Conservation (phyloP, 192 early-diverging fungal genomes). For the Linnemannia zychae region DNA sequence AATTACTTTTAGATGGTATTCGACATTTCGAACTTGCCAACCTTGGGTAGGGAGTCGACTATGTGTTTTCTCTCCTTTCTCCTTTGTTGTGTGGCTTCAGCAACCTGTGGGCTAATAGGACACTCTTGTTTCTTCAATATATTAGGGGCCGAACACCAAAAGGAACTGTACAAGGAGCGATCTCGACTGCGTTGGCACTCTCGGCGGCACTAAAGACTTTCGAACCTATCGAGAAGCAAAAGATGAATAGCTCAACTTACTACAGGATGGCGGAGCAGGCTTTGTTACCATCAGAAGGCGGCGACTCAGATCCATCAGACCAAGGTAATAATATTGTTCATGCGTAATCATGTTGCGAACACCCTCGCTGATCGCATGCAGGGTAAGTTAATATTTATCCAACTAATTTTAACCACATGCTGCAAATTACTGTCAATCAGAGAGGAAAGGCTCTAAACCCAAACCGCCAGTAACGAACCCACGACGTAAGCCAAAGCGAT, state of each 20-base stretch:
- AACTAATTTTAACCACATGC: neutral
- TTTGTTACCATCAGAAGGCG: slow-evolving; percentile 12
- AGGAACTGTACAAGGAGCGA: slow-evolving; percentile 52
- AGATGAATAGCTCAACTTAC: slow-evolving; percentile 45
- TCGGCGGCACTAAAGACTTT: slow-evolving; percentile 37
- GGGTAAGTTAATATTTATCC: neutral
- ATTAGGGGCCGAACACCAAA: slow-evolving; percentile 49
- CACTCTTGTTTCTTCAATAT: neutral
- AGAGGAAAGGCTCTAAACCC: neutral
- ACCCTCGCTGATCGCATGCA: neutral
- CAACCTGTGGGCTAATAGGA: neutral
- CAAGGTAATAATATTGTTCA: neutral
- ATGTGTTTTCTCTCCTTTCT: neutral
- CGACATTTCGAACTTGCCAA: slow-evolving; percentile 49
- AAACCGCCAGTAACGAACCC: slow-evolving; percentile 21
- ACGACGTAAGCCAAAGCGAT: slow-evolving; percentile 24
- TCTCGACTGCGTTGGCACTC: slow-evolving; percentile 44
- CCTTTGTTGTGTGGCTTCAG: neutral
- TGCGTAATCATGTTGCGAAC: neutral
- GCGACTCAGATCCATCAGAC: slow-evolving; percentile 6
- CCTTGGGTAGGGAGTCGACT: slow-evolving; percentile 31
- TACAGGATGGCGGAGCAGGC: slow-evolving; percentile 36
- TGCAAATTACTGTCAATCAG: neutral
- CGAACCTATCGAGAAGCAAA: slow-evolving; percentile 50
- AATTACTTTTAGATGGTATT: slow-evolving; percentile 36